A percentile compares a stretch with the other conserved stretches of the same genome.
Conservation (phyloP, 495 filamentous ascomycete genomes). For the Xylaria bambusicola region DNA sequence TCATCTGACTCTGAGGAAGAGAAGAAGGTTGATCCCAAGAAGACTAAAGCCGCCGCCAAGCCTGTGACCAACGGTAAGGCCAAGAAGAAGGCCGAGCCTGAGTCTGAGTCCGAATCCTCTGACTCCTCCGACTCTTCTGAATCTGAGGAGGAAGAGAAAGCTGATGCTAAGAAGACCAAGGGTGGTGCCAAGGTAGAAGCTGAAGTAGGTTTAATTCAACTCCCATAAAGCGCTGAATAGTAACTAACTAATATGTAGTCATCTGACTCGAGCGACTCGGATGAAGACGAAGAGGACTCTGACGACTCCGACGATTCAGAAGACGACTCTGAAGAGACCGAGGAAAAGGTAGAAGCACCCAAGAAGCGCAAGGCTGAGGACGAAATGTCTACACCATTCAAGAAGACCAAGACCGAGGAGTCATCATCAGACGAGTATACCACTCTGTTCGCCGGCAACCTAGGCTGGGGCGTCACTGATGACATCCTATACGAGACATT, state of each 20-base stretch:
- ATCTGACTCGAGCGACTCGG: slow-evolving; percentile 7
- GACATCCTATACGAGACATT: slow-evolving; percentile 88
- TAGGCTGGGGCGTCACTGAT: slow-evolving; percentile 95
- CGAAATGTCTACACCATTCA: slow-evolving; percentile 57
- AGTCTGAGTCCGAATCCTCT: slow-evolving; percentile 14
- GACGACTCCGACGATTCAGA: slow-evolving; percentile 49
- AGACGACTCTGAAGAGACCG: slow-evolving; percentile 46
- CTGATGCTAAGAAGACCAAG: slow-evolving; percentile 7
- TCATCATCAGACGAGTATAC: slow-evolving; percentile 53
- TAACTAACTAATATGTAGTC: slow-evolving; percentile 9
- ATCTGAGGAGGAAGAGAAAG: slow-evolving; percentile 45
- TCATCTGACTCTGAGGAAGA: slow-evolving; percentile 44
- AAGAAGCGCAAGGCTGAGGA: slow-evolving; percentile 94
- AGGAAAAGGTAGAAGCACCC: slow-evolving; percentile 59
- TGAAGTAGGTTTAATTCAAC: slow-evolving; percentile 32
- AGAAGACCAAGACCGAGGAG: slow-evolving; percentile 82
- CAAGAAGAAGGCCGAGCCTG: slow-evolving; percentile 30
- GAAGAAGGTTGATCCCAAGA: slow-evolving; percentile 50
- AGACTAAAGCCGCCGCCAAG: slow-evolving; percentile 40
- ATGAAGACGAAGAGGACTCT: slow-evolving; percentile 26
- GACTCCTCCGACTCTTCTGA: slow-evolving; percentile 23
- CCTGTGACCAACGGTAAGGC: slow-evolving; percentile 25
- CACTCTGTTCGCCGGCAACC: slow-evolving; percentile 85
- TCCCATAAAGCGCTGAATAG: slow-evolving; percentile 23
- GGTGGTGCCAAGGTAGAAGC: slow-evolving; percentile 2